Conservation (phyloP, 2,329 filamentous ascomycete genomes). For the Penicillium paneum region DNA sequence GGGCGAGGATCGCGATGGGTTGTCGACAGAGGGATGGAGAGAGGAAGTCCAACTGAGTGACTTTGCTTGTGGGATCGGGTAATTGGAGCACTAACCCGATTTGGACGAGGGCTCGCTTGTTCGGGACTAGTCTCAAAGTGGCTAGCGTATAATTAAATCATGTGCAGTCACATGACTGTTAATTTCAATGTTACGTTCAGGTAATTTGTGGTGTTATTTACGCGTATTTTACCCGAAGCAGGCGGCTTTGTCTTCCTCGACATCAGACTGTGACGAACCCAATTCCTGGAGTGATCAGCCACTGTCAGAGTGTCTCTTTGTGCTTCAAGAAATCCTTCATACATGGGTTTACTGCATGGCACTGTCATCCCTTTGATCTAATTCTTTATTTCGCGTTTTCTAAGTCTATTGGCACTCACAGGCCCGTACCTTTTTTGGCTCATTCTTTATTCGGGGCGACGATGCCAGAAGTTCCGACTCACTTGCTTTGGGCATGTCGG, state of each 20-base stretch:
- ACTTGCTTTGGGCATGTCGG: neutral
- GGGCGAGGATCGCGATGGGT: slow-evolving; percentile 40
- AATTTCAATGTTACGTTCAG: neutral
- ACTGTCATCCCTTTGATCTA: neutral
- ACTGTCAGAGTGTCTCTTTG: neutral
- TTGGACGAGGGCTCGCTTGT: slow-evolving; percentile 38
- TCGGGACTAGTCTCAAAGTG: slow-evolving; percentile 19
- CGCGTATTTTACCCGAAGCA: neutral
- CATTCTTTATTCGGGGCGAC: neutral
- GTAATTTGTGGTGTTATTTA: slow-evolving; percentile 2
- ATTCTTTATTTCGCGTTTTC: neutral
- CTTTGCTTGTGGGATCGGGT: slow-evolving; percentile 44
- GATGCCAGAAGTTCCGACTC: neutral
- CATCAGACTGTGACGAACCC: neutral
- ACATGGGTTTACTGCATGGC: neutral
- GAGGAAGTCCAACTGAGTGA: slow-evolving; percentile 35
- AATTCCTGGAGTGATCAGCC: neutral
- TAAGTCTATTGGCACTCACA: neutral
- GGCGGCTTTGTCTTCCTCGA: neutral
- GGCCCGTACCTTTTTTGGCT: neutral
- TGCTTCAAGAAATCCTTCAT: neutral
- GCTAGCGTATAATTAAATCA: slow-evolving; percentile 2
- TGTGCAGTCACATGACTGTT: slow-evolving; percentile 6
- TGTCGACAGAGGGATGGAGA: slow-evolving; percentile 43
- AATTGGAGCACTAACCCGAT: slow-evolving; percentile 32